A percentile compares a stretch with the other conserved stretches of the same genome.
Conservation (phyloP, 345 rosid genomes). For the Heritiera littoralis region DNA sequence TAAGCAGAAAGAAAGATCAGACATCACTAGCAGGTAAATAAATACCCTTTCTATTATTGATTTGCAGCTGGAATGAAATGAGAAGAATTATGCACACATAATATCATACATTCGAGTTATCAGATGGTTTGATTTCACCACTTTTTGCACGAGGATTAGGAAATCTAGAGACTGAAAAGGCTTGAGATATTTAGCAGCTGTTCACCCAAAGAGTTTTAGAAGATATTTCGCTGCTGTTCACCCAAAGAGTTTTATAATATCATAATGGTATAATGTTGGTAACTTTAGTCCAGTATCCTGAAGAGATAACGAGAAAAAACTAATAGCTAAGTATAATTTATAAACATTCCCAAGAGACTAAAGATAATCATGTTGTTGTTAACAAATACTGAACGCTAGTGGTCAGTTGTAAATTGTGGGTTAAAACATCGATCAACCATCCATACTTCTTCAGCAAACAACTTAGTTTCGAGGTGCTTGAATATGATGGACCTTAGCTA, state of each 20-base stretch:
- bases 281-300: too few species aligned
- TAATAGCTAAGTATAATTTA: too few species aligned
- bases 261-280: background rate
- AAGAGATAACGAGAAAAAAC: too few species aligned
- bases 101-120: background rate
- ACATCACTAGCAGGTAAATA: background rate
- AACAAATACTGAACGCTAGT: too few species aligned
- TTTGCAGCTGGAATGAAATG: background rate
- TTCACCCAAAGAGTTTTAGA: background rate
- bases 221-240: background rate
- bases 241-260: background rate
- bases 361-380: too few species aligned
- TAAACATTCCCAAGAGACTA: too few species aligned
- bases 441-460: too few species aligned
- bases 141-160: background rate
- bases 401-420: too few species aligned
- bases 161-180: background rate
- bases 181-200: background rate
- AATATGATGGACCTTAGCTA: too few species aligned
- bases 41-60: background rate
- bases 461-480: too few species aligned
- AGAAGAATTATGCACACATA: background rate
- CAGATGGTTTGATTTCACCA: background rate
- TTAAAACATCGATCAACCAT: too few species aligned
- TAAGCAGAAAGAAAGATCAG: background rate